Conservation (phyloP, 257 asterid genomes). For the Jasminum sambac region DNA sequence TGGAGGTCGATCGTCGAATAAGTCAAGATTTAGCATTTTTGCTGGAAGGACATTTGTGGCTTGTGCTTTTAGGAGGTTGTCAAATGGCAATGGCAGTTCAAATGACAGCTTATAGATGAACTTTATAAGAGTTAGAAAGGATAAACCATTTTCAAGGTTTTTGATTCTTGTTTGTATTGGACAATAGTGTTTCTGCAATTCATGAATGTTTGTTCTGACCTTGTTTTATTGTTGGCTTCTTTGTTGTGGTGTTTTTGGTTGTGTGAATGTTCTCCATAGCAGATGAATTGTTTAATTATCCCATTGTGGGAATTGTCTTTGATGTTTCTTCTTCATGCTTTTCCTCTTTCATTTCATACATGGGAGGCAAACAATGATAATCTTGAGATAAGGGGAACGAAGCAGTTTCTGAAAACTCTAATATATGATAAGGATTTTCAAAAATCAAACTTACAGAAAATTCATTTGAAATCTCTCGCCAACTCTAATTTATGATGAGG, state of each 20-base stretch:
- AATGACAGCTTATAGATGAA: conserved; percentile 36
- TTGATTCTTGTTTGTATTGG: conserved; percentile 15
- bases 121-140: conserved; percentile 21
- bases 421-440: no score
- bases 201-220: conserved; percentile 9
- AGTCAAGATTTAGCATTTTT: conserved; percentile 49
- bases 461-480: no score
- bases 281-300: no score
- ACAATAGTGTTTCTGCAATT: conserved; percentile 4
- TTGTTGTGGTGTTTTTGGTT: neutral
- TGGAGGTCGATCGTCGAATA: conserved; percentile 38
- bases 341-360: no score
- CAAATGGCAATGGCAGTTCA: conserved; percentile 44
- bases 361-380: no score
- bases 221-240: conserved; percentile 8
- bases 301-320: no score
- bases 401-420: no score
- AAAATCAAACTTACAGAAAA: no score
- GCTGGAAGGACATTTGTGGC: conserved; percentile 60
- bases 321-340: no score
- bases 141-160: conserved; percentile 23
- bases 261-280: neutral
- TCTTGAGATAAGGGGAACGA: no score
- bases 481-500: no score
- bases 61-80: conserved; percentile 63